Percentiles rank a stretch among this genome's conserved stretches.
phyloP scores from a whole-genome alignment of 306 rosid species.

The Elaeagnus macrophylla region DNA sequence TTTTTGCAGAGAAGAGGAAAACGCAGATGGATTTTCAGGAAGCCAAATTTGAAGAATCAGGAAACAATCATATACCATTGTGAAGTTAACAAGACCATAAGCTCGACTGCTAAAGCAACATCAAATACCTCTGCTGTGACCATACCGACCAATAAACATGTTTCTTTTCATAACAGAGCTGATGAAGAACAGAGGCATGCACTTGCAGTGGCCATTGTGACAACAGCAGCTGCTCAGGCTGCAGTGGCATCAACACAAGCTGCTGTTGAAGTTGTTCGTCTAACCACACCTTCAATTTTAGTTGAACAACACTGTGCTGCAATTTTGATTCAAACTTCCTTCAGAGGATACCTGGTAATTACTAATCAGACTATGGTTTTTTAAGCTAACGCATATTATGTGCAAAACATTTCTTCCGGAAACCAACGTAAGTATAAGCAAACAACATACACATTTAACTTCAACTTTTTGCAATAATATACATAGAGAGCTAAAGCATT shows the following conservation, averaged over 20 bases:
- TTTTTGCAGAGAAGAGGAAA: conserved; percentile 38
- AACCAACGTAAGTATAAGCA: too few relatives aligned
- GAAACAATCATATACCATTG: conserved; percentile 21
- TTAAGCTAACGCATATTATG: too few relatives aligned
- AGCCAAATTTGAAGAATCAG: conserved; percentile 19
- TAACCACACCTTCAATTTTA: conserved; percentile 31
- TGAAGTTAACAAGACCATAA: conserved; percentile 10
- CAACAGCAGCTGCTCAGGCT: conserved; percentile 37
- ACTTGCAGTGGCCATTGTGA: conserved; percentile 35
- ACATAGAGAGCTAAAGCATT: too few relatives aligned
- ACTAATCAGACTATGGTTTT: neutral
- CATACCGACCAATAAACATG: neutral
- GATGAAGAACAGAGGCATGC: conserved; percentile 14
- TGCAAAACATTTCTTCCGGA: too few relatives aligned
- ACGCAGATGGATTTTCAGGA: conserved; percentile 48
- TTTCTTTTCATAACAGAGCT: neutral
- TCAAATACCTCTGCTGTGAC: neutral
- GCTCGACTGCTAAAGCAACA: neutral
- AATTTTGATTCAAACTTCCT: conserved; percentile 38
- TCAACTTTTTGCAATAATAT: too few relatives aligned
- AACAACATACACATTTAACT: too few relatives aligned
- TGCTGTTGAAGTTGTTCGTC: conserved; percentile 31
- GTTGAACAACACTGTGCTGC: conserved; percentile 35
- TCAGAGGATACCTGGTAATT: conserved; percentile 49
- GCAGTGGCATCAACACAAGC: conserved; percentile 37